A percentile compares a stretch with the other conserved stretches of the same genome.
Conservation (phyloP, 169 alveolate genomes). For the Plasmodium coatneyi region DNA sequence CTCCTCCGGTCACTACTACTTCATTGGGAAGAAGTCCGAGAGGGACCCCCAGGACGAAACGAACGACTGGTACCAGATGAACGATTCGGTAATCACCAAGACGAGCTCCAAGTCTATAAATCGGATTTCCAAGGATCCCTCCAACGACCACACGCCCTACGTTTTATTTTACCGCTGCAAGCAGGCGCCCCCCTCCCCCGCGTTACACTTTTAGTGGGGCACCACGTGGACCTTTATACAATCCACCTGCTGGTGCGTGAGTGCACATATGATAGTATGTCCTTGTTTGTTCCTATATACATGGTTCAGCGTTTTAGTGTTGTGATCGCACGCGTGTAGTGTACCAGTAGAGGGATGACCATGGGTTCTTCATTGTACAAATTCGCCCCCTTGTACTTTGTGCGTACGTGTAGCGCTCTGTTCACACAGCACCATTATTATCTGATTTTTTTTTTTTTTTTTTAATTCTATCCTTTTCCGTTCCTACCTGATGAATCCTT, state of each 20-base stretch:
- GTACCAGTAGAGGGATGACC: not conserved
- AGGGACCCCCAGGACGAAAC: not conserved
- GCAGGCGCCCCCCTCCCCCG: conserved; percentile 84
- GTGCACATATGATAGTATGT: not conserved
- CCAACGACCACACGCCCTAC: conserved; percentile 84
- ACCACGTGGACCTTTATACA: too few species aligned
- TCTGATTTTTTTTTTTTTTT: not conserved
- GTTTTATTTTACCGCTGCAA: conserved; percentile 83
- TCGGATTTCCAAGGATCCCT: conserved; percentile 73
- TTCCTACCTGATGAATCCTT: not conserved
- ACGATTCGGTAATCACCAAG: conserved; percentile 78
- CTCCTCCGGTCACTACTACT: conserved; percentile 88
- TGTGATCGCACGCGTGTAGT: not conserved
- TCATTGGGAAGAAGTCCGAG: conserved; percentile 86
- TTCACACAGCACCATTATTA: not conserved
- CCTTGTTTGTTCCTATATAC: not conserved
- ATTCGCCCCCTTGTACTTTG: not conserved
- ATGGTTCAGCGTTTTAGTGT: not conserved
- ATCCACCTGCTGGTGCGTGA: not conserved
- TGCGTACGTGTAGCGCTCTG: not conserved
- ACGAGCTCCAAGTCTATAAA: conserved; percentile 72
- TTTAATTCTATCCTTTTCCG: not conserved
- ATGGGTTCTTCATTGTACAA: not conserved
- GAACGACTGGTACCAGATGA: conserved; percentile 79
- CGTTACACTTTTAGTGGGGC: conserved; percentile 3